Evolutionary conservation across 1,139 yeast species (phyloP).

Genomic region (Debaryomycetaceae sp.): DNA sequence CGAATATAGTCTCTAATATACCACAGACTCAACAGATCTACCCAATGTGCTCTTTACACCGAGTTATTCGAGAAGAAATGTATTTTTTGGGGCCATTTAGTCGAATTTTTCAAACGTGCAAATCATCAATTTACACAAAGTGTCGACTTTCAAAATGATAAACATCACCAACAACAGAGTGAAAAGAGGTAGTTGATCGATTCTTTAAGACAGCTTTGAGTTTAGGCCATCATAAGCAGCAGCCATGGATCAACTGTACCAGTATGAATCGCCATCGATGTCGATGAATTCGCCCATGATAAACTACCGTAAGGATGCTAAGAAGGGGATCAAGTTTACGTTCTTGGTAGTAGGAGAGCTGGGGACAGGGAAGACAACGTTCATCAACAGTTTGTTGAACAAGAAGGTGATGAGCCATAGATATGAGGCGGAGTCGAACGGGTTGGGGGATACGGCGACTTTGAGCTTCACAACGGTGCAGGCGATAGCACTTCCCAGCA

Average conservation of each 20-base stretch:
- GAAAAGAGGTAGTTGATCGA: background rate
- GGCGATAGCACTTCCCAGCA: slow-evolving; percentile 49
- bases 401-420: slow-evolving; percentile 59
- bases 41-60: too few species aligned
- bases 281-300: slow-evolving; percentile 43
- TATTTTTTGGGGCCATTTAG: background rate
- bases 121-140: background rate
- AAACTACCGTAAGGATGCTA: slow-evolving; percentile 65
- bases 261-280: slow-evolving; percentile 35
- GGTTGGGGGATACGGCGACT: slow-evolving; percentile 41
- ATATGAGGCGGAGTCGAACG: slow-evolving; percentile 33
- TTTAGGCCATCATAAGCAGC: background rate
- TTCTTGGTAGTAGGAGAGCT: slow-evolving; percentile 80
- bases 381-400: slow-evolving; percentile 71
- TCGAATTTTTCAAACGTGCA: background rate
- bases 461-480: slow-evolving; percentile 48
- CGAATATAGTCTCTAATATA: too few species aligned
- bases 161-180: background rate
- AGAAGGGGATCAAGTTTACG: slow-evolving; percentile 81
- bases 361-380: slow-evolving; percentile 87
- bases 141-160: background rate
- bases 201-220: background rate
- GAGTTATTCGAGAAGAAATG: background rate
- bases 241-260: slow-evolving; percentile 25
- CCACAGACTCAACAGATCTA: too few species aligned